Conservation (phyloP, 768 basidiomycete genomes). For the Kwoniella dejecticola region DNA sequence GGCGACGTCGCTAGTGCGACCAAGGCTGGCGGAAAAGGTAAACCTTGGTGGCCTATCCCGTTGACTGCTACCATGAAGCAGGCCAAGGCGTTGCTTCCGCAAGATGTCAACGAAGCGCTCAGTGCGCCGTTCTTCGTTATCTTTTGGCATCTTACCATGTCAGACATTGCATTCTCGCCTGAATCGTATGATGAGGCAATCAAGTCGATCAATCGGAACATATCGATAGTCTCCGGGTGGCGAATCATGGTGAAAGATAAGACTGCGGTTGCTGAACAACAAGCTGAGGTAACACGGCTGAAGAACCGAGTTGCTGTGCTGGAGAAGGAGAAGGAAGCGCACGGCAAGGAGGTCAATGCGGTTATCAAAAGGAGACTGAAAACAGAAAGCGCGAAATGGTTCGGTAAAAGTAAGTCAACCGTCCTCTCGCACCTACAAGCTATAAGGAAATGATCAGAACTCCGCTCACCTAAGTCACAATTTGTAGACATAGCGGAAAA, state of each 20-base stretch:
- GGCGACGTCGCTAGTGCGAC: constrained; percentile 17
- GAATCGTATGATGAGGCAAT: constrained; percentile 78
- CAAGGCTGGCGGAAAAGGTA: constrained; percentile 2
- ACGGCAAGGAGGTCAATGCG: constrained; percentile 34
- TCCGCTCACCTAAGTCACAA: background rate
- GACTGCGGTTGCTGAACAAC: constrained; percentile 21
- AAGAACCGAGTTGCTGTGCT: constrained; percentile 34
- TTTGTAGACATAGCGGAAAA: constrained; percentile 34
- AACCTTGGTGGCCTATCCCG: constrained; percentile 69
- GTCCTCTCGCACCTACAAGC: background rate
- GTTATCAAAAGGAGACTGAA: constrained; percentile 32
- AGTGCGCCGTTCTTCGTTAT: constrained; percentile 92
- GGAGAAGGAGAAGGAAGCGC: constrained; percentile 40
- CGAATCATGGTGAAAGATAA: constrained; percentile 20
- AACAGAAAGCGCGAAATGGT: constrained; percentile 47
- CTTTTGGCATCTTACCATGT: constrained; percentile 94
- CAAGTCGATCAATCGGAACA: constrained; percentile 54
- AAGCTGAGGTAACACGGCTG: constrained; percentile 33
- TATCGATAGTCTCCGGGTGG: constrained; percentile 39
- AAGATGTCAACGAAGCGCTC: constrained; percentile 60
- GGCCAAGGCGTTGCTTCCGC: constrained; percentile 72
- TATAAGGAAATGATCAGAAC: background rate
- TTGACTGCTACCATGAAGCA: constrained; percentile 74
- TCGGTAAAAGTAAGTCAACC: constrained; percentile 44
- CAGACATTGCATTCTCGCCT: constrained; percentile 79